Conservation (phyloP, 331 rosid species). For the Spiraea crenata region DNA sequence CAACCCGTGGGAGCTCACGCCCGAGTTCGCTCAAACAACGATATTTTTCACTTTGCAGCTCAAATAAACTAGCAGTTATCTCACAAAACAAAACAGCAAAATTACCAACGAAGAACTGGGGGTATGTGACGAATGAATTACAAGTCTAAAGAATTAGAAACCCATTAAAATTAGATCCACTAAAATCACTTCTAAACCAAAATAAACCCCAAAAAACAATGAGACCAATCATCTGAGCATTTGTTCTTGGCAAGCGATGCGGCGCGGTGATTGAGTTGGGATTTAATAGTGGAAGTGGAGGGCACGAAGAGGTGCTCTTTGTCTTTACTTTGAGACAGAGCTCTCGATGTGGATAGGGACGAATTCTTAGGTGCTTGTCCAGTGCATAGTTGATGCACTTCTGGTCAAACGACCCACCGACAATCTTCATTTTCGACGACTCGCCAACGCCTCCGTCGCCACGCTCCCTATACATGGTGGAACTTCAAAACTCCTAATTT, state of each 20-base stretch:
- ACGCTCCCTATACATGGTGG: constrained; percentile 57
- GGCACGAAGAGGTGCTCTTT: constrained; percentile 49
- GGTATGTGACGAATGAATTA: too few relatives aligned
- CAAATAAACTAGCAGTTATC: too few relatives aligned
- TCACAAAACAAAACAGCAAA: too few relatives aligned
- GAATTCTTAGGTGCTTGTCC: constrained; percentile 71
- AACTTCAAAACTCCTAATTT: constrained; percentile 1
- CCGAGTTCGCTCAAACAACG: too few relatives aligned
- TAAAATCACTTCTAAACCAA: neutral
- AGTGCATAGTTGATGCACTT: constrained; percentile 78
- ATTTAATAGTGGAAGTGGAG: constrained; percentile 50
- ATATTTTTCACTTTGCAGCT: too few relatives aligned
- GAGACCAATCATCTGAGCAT: constrained; percentile 46
- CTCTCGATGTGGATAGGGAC: constrained; percentile 60
- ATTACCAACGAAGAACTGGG: too few relatives aligned
- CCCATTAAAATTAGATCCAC: constrained; percentile 2
- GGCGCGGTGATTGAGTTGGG: constrained; percentile 51
- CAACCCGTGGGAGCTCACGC: too few relatives aligned
- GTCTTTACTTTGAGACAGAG: constrained; percentile 38
- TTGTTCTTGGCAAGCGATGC: constrained; percentile 51
- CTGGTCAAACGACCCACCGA: constrained; percentile 55
- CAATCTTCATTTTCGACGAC: constrained; percentile 59
- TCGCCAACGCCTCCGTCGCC: constrained; percentile 44
- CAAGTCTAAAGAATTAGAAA: neutral
- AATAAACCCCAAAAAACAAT: neutral